Conservation (phyloP, 2,329 filamentous ascomycete genomes). For the Clathrospora elynae region DNA sequence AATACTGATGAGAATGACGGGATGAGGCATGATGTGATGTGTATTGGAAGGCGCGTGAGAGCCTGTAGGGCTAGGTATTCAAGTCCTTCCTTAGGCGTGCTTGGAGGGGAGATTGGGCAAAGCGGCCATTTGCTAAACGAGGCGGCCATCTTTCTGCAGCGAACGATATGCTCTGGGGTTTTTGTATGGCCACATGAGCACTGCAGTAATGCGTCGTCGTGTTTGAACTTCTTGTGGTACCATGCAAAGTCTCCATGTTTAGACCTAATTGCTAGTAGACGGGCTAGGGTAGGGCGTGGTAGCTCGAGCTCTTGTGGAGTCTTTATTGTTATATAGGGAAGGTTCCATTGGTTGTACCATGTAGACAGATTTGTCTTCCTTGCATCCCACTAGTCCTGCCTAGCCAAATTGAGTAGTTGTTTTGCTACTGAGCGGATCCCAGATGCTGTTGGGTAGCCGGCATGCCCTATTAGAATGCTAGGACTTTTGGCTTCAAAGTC, state of each 20-base stretch:
- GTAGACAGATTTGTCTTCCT: constrained; percentile 6
- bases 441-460: background rate
- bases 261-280: constrained; percentile 4
- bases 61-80: too few relatives aligned
- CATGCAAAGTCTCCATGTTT: constrained; percentile 12
- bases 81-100: too few relatives aligned
- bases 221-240: constrained; percentile 12
- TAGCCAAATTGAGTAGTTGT: background rate
- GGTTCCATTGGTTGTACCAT: constrained; percentile 6
- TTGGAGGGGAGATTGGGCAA: too few relatives aligned
- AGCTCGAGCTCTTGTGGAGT: constrained; percentile 3
- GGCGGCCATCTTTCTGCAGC: constrained; percentile 2
- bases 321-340: constrained; percentile 1
- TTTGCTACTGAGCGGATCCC: background rate
- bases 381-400: constrained; percentile 1
- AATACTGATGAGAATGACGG: too few relatives aligned
- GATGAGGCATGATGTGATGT: too few relatives aligned
- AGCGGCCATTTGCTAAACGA: constrained; percentile 4
- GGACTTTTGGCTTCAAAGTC: background rate
- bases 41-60: too few relatives aligned
- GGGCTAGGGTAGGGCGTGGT: constrained; percentile 4
- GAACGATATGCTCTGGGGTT: constrained; percentile 3
- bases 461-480: background rate
- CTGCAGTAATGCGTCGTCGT: constrained; percentile 9
- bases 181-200: constrained; percentile 4